These are phyloP conservation scores for Brasilioporus rufonigricans DNA, from an alignment of 768 basidiomycete species.

Conservation along the genomic window DNA sequence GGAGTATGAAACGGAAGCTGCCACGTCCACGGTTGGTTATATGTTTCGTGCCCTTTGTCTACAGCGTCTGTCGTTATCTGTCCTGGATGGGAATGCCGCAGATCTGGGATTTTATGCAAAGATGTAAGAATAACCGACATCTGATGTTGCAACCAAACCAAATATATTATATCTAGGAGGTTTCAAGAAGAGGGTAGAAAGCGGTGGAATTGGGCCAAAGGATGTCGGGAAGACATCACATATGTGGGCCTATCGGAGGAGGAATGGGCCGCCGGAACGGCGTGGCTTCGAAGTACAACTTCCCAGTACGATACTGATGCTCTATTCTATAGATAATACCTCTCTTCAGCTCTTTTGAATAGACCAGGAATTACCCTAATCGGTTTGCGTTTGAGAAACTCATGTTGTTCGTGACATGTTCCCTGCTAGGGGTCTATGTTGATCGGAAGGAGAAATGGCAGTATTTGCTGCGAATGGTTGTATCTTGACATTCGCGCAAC, in stretches of 20 bases:
- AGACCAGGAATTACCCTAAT: no score
- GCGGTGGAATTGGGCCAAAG: constrained; percentile 12
- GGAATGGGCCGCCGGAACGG: constrained; percentile 15
- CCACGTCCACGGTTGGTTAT: constrained; percentile 35
- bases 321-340: no score
- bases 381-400: no score
- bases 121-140: constrained; percentile 26
- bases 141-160: background rate
- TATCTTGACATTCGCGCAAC: no score
- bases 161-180: constrained; percentile 18
- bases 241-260: constrained; percentile 33
- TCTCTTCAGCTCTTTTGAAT: no score
- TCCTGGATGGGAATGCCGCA: constrained; percentile 34
- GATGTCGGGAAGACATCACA: constrained; percentile 32
- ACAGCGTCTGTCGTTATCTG: constrained; percentile 36
- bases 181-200: constrained; percentile 32
- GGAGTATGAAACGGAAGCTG: constrained; percentile 36
- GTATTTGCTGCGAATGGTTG: no score
- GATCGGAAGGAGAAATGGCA: no score
- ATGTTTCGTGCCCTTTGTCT: constrained; percentile 35
- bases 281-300: no score
- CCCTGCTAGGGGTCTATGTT: no score
- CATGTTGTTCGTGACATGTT: no score
- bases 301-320: no score
- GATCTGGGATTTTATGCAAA: constrained; percentile 34